Conservation (phyloP, 108 stramenopile genomes). For the Cyclotella distinguenda region DNA sequence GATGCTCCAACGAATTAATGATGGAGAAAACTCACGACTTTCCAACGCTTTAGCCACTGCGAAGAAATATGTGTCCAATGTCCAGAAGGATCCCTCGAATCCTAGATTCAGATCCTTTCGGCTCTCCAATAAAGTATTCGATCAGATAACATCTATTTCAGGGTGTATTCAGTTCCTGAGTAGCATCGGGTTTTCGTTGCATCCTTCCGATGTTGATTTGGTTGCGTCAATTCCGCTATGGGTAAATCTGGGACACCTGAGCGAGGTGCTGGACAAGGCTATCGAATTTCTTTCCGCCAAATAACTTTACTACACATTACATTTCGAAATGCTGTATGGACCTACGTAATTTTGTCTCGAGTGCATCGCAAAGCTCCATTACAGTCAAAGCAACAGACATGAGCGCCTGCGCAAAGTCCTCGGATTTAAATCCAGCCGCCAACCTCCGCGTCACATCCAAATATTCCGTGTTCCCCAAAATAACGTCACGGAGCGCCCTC, state of each 20-base stretch:
- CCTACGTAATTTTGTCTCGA: too few relatives aligned
- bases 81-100: constrained; percentile 54
- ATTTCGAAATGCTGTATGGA: neutral
- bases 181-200: constrained; percentile 57
- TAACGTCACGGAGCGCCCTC: constrained; percentile 4
- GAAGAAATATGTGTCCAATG: constrained; percentile 69
- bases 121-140: constrained; percentile 71
- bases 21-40: constrained; percentile 8
- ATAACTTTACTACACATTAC: neutral
- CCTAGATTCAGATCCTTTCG: constrained; percentile 68
- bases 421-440: constrained; percentile 4
- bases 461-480: neutral
- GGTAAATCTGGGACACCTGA: constrained; percentile 14
- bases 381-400: neutral
- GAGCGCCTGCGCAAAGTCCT: neutral
- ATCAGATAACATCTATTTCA: constrained; percentile 56
- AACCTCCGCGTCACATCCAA: constrained; percentile 7
- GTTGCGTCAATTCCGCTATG: constrained; percentile 49
- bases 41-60: constrained; percentile 41
- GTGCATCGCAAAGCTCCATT: too few relatives aligned
- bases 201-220: constrained; percentile 61
- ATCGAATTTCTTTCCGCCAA: neutral
- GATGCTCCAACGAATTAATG: constrained; percentile 34
- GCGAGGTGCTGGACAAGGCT: constrained; percentile 20
- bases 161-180: constrained; percentile 56